Base-by-base conservation (phyloP, 2,329 filamentous ascomycete species). In the Fragosphaeria purpurea region DNA sequence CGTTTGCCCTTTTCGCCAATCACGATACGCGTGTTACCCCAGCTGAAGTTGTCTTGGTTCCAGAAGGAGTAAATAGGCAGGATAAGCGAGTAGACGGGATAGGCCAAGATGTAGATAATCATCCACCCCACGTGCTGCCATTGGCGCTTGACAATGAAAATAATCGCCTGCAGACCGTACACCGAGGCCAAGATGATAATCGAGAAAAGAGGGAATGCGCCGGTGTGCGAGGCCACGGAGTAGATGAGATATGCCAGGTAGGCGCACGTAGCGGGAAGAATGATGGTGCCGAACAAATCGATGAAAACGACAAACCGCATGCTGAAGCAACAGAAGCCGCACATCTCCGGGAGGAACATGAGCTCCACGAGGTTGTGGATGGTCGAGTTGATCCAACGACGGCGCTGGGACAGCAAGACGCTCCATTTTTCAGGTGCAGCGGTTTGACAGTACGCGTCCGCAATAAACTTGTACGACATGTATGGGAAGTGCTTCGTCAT, bases 121-220 rank as follows among this genome's bases (percentile, higher is more conserved):
- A 98, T 97, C 93, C 93, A 98, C 59, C 93, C 93, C 54, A 98
- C 80, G 64, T 97, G 91, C 66, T 98, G 90, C 93, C 93, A 98
- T 68, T 97, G 88, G 48, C 93, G 79, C 73, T 95, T 96, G 60
- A 97, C 75, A 59, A 97, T 89, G 72, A 98, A 98, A 62, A 98
- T 94, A 54, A 97, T 70, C 3, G 90, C 90, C 64, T 98, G 93
- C 4, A 98, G 80, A 76, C 93, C 93, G 62, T 98, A 98, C 12
- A 96, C 88, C 53, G 80, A 88, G 30, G 84, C 90, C 64, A 98
- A 70, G 76, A 98, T 91, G 63, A 86, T 76, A 57, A 98, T 82
- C 0, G 93, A 95, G 59, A 96, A 86, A 50, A 87, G 63, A 0
- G 91, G 93, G 68, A 97, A 87, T 56, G 83, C 82, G 1, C 89